Evolutionary conservation across 139 green algal species (phyloP).

Genomic region (Chlamydomonas asymmetrica): DNA sequence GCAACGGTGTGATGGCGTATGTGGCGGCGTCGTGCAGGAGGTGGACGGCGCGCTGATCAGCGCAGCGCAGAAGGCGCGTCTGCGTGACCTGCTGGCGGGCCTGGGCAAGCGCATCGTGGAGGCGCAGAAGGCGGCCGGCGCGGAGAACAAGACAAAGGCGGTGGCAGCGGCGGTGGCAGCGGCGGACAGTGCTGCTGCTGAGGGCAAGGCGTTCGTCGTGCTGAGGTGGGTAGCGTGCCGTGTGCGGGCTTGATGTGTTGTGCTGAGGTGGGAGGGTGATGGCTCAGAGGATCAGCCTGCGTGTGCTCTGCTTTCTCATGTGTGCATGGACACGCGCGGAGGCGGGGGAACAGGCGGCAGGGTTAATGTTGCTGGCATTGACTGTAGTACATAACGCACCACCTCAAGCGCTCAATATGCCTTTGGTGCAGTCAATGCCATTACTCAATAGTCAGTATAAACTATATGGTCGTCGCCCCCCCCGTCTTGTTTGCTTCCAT

Average conservation of each 20-base stretch:
- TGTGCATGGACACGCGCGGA: too few species aligned
- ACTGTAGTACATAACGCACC: too few species aligned
- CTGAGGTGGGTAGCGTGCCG: slow-evolving; percentile 1
- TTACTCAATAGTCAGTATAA: too few species aligned
- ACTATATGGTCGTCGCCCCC: too few species aligned
- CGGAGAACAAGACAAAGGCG: slow-evolving; percentile 66
- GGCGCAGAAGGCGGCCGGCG: slow-evolving; percentile 72
- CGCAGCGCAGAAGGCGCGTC: slow-evolving; percentile 65
- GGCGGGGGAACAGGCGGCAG: too few species aligned
- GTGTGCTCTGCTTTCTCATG: too few species aligned
- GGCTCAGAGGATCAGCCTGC: too few species aligned
- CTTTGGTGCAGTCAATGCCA: too few species aligned
- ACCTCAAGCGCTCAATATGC: too few species aligned
- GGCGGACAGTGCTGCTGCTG: slow-evolving; percentile 44
- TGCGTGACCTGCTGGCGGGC: slow-evolving; percentile 66
- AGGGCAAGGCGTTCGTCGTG: slow-evolving; percentile 44
- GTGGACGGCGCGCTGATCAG: slow-evolving; percentile 75
- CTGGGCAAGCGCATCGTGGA: slow-evolving; percentile 73
- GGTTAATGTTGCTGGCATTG: too few species aligned
- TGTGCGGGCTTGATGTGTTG: slow-evolving; percentile 6
- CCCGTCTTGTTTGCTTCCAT: too few species aligned
- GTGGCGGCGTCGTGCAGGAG: neutral
- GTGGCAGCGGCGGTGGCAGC: slow-evolving; percentile 35
- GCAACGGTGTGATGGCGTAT: slow-evolving; percentile 5
- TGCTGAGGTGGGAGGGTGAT: too few species aligned